Base-by-base conservation (phyloP, 176 grass and related monocot genomes). In the Zoysia japonica region DNA sequence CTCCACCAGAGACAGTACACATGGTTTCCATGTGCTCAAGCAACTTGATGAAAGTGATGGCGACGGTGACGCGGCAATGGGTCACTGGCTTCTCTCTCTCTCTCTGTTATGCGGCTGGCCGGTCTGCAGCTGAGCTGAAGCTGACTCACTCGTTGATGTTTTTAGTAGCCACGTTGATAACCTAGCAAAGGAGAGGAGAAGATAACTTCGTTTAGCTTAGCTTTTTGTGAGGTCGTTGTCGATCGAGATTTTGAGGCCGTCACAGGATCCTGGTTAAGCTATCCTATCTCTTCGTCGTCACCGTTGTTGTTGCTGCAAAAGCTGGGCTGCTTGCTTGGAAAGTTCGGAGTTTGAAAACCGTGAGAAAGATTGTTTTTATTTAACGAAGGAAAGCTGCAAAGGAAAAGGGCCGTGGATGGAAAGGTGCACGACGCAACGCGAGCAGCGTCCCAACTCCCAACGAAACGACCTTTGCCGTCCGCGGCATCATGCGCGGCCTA, bases 11-110 rank as follows among this genome's bases (percentile, higher is more conserved):
- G 47, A 63, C 46, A 14, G 39, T 37, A 3, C 65, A 77, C 78
- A 77, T 89, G 82, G 87, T 81, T 77, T 85, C 65, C 87, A 85
- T 81, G 87, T 89, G 87, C 72, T 39, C 49, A 77, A 89, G 59
- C 71, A 71, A 59, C 80, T 28, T 28, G 28, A 69, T 15, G 41
- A 0, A 76, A 51, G 45, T 44, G 82, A 78, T 81, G 71, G 80
- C 47, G 77, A 71, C 53, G 71, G 42, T 51, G 87, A 80, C 57
- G 48, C 65, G 87, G 65, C 65, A 70, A 20, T 76, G 65, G 9
- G 63, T 75, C 28, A 47, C 12, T 10, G 17, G 45, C 5, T 2
- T 10, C 3, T 9, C n/a, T 60, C 17, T 10, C 56, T n/a, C 28
- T 28, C 17, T 10, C 56, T n/a, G 28, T 60, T 60, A n/a, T 28